Percentiles rank a stretch among this genome's conserved stretches.
Conservation (phyloP, 2,329 filamentous ascomycete genomes). For the Sporothrix brasiliensis region DNA sequence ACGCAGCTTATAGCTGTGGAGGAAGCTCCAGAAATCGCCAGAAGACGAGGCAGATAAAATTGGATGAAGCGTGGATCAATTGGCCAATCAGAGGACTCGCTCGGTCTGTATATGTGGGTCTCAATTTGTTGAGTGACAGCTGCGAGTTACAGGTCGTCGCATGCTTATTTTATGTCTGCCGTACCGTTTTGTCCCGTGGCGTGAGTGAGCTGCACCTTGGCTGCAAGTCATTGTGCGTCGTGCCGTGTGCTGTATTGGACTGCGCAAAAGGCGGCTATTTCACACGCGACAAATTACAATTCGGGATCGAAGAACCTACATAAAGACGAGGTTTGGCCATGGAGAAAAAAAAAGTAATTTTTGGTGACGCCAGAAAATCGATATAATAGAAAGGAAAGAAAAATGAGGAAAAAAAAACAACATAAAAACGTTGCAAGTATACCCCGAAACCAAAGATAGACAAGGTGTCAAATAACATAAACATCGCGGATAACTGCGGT, state of each 20-base stretch:
- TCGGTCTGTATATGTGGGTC: slow-evolving; percentile 14
- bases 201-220: slow-evolving; percentile 24
- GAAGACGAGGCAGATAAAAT: not conserved
- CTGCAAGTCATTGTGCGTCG: slow-evolving; percentile 22
- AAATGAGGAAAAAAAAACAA: not conserved
- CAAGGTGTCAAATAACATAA: not conserved
- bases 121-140: no score
- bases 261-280: not conserved
- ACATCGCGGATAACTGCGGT: not conserved
- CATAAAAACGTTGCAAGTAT: not conserved
- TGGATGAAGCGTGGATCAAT: not conserved
- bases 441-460: not conserved
- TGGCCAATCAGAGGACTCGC: not conserved
- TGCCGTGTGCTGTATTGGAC: not conserved
- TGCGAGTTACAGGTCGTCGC: not conserved
- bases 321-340: no score
- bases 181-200: slow-evolving; percentile 8
- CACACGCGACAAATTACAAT: not conserved
- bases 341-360: not conserved
- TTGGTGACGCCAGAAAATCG: not conserved
- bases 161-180: not conserved
- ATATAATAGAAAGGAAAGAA: not conserved
- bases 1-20: slow-evolving; percentile 2
- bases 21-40: slow-evolving; percentile 15
- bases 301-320: not conserved